Conservation (phyloP, 805 yeast species). For the Lachancea waltii region DNA sequence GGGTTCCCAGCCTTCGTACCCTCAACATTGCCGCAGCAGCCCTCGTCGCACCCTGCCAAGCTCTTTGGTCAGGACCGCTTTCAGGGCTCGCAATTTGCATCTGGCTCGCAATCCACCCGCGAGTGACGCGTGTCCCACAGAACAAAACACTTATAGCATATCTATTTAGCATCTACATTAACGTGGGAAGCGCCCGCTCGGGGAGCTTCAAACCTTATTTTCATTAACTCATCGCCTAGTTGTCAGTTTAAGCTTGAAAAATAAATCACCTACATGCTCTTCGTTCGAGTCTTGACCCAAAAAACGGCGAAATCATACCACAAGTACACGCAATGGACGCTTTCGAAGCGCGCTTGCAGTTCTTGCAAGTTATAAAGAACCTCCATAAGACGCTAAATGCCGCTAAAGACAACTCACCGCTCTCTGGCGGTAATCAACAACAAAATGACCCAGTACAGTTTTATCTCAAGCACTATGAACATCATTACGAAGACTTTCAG, state of each 20-base stretch:
- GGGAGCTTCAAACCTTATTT: too few relatives aligned
- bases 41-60: slow-evolving; percentile 5
- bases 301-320: not conserved
- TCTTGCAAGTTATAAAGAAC: slow-evolving; percentile 56
- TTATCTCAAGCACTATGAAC: slow-evolving; percentile 23
- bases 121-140: too few relatives aligned
- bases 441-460: slow-evolving; percentile 26
- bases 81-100: slow-evolving; percentile 4
- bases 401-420: slow-evolving; percentile 31
- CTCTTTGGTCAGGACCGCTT: slow-evolving; percentile 3
- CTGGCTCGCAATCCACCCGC: slow-evolving; percentile 4
- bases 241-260: too few relatives aligned
- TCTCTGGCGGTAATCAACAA: slow-evolving; percentile 35
- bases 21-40: slow-evolving; percentile 5
- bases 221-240: too few relatives aligned
- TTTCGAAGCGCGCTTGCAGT: slow-evolving; percentile 76
- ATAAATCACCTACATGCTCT: not conserved
- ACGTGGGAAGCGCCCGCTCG: too few relatives aligned
- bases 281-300: too few relatives aligned
- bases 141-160: too few relatives aligned
- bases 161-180: not conserved
- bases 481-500: slow-evolving; percentile 32
- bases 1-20: slow-evolving; percentile 6
- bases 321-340: slow-evolving; percentile 59
- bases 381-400: slow-evolving; percentile 48